phyloP scores from a whole-genome alignment of 352 stramenopile genomes.

The Phytophthora europaea region DNA sequence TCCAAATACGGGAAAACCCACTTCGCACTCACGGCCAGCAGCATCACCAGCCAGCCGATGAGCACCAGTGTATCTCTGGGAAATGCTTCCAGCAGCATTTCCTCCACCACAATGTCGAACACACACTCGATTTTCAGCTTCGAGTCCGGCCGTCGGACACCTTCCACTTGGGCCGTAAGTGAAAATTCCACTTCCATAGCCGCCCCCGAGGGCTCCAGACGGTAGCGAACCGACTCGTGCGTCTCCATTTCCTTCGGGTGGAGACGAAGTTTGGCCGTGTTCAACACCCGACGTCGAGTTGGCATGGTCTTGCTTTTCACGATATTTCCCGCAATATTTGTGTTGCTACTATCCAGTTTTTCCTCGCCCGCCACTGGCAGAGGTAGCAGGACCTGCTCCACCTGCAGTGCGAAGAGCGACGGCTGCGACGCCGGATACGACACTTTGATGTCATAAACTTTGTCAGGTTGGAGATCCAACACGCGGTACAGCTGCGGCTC shows the following conservation, averaged over 20 bases:
- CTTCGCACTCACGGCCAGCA: slow-evolving; percentile 45
- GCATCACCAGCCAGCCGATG: slow-evolving; percentile 60
- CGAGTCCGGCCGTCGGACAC: slow-evolving; percentile 54
- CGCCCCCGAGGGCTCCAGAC: slow-evolving; percentile 30
- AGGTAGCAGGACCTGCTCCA: slow-evolving; percentile 50
- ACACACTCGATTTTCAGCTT: slow-evolving; percentile 49
- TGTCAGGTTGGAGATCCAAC: slow-evolving; percentile 48
- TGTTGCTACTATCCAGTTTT: slow-evolving; percentile 19
- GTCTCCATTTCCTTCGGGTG: slow-evolving; percentile 53
- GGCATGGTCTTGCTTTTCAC: slow-evolving; percentile 28
- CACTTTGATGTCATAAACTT: slow-evolving; percentile 83
- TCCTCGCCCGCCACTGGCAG: slow-evolving; percentile 21
- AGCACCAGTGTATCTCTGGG: slow-evolving; percentile 64
- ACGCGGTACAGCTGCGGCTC: slow-evolving; percentile 63
- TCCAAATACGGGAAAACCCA: slow-evolving; percentile 61
- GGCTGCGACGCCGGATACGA: slow-evolving; percentile 75
- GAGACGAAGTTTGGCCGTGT: slow-evolving; percentile 77
- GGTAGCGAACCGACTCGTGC: slow-evolving; percentile 36
- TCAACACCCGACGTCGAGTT: slow-evolving; percentile 55
- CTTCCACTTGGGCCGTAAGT: slow-evolving; percentile 61
- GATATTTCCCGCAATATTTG: slow-evolving; percentile 26
- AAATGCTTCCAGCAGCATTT: slow-evolving; percentile 67
- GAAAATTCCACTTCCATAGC: slow-evolving; percentile 53
- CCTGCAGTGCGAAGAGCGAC: slow-evolving; percentile 60
- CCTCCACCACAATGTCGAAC: slow-evolving; percentile 82